Percentiles rank a stretch among this genome's conserved stretches.
phyloP scores from a whole-genome alignment of 2,329 filamentous ascomycete species.

The Cladophialophora yegresii region DNA sequence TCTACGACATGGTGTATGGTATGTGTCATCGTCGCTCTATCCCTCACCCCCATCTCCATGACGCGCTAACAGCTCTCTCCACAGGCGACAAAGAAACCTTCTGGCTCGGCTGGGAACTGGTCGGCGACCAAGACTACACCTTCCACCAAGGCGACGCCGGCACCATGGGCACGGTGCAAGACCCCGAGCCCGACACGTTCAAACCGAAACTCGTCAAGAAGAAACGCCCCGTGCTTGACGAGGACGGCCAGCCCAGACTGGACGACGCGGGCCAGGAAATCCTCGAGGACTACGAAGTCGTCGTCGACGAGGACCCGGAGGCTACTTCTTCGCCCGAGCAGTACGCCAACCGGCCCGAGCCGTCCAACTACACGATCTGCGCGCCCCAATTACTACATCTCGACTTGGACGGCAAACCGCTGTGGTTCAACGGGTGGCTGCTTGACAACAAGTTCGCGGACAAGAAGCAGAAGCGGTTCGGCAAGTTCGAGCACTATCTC shows the following conservation, averaged over 20 bases:
- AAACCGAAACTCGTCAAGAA: slow-evolving; percentile 16
- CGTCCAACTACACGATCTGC: slow-evolving; percentile 44
- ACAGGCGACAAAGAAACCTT: slow-evolving; percentile 55
- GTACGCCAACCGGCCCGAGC: slow-evolving; percentile 12
- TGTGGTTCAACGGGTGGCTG: slow-evolving; percentile 54
- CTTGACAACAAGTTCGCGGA: slow-evolving; percentile 49
- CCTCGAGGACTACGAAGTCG: slow-evolving; percentile 11
- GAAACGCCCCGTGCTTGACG: slow-evolving; percentile 7
- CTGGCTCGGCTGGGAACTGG: slow-evolving; percentile 54
- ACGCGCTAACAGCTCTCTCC: background rate
- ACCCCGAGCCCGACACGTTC: slow-evolving; percentile 15
- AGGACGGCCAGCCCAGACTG: slow-evolving; percentile 33
- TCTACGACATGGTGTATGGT: slow-evolving; percentile 54
- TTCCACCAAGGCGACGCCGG: slow-evolving; percentile 48
- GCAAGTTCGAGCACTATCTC: slow-evolving; percentile 41
- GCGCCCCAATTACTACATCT: slow-evolving; percentile 52
- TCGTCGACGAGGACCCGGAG: slow-evolving; percentile 3
- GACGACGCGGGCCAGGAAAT: slow-evolving; percentile 21
- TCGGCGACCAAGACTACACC: slow-evolving; percentile 47
- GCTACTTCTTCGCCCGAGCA: background rate
- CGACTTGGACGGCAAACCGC: slow-evolving; percentile 44
- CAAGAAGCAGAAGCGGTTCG: slow-evolving; percentile 41
- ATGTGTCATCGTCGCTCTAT: slow-evolving; percentile 29
- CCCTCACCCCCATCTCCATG: too few species aligned
- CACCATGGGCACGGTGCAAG: slow-evolving; percentile 32